Conservation (phyloP, 2,329 filamentous ascomycete species). For the Colletotrichum chrysophilum region DNA sequence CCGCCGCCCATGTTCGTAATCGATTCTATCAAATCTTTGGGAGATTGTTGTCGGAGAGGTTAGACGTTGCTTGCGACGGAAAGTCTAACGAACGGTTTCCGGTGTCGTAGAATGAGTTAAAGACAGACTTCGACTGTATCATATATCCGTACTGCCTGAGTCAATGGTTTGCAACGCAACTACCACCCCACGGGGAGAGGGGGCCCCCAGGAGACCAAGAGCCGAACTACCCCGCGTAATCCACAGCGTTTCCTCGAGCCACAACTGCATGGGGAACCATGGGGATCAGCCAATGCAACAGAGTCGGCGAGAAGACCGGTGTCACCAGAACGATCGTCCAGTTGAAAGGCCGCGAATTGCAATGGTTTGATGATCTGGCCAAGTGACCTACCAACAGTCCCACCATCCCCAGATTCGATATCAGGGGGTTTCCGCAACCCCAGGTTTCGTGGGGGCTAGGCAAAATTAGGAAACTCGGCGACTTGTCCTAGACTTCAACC, state of each 20-base stretch:
- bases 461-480: slow-evolving; percentile 10
- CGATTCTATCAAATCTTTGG: not conserved
- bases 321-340: not conserved
- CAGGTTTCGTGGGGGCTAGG: not conserved
- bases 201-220: not conserved
- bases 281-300: not conserved
- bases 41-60: not conserved
- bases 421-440: not conserved
- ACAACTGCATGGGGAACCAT: not conserved
- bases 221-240: slow-evolving; percentile 20
- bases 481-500: not conserved
- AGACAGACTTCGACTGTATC: not conserved
- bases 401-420: not conserved
- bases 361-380: not conserved
- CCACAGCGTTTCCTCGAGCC: not conserved
- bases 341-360: not conserved
- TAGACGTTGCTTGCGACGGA: not conserved
- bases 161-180: not conserved
- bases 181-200: not conserved
- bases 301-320: slow-evolving; percentile 4
- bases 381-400: not conserved
- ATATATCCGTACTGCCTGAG: slow-evolving; percentile 5
- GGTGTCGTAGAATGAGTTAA: not conserved
- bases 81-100: not conserved
- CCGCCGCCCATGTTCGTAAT: slow-evolving; percentile 37